Base-by-base conservation (phyloP, 805 yeast species). In the Candida ovalis region DNA sequence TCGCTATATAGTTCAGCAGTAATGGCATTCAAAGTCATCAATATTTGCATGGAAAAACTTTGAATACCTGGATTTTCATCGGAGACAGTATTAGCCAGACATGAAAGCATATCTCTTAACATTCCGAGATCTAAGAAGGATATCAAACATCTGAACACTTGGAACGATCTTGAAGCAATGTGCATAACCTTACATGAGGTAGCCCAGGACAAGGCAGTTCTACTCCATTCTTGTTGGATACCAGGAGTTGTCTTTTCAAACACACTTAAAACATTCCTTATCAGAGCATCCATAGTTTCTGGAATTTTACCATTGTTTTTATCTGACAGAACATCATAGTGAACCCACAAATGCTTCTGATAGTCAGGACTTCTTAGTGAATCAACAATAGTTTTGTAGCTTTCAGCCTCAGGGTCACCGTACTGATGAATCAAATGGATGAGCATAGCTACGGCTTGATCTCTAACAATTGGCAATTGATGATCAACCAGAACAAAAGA, bases 121-220 rank as follows among this genome's bases (percentile, higher is more conserved):
- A 94, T 92, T 10, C 78, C 74, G 60, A 85, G 91, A 61, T 94
- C 97, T 51, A 92, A 70, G 56, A 84, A 82, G 8, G 88, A 78
- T n/a, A 90, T 69, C 48, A 94, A 66, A 3, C 95, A 86, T 40
- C 99, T 74, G 69, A 91, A 94, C 0, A 91, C 76, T 63, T 94
- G 99, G 67, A 95, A 92, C 0, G 98, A 91, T 23, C 99, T 77
- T 56, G 99, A 94, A 0, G 99, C 99, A 56, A 94, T 80, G 63
- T 95, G 99, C 60, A 97, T 77, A 1, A 92, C 98, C 2, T 97
- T 95, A 70, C 98, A 94, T 1, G 96, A 84, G 0, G 99, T 94
- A 0, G 99, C 97, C 99, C 99, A 94, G 25, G 77, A 75, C 32
- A 95, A 72, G 0, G 98, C 85, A 3, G 79, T 81, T 30, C 84